Conservation (phyloP, 805 yeast genomes). For the Cyberlindnera americana region DNA sequence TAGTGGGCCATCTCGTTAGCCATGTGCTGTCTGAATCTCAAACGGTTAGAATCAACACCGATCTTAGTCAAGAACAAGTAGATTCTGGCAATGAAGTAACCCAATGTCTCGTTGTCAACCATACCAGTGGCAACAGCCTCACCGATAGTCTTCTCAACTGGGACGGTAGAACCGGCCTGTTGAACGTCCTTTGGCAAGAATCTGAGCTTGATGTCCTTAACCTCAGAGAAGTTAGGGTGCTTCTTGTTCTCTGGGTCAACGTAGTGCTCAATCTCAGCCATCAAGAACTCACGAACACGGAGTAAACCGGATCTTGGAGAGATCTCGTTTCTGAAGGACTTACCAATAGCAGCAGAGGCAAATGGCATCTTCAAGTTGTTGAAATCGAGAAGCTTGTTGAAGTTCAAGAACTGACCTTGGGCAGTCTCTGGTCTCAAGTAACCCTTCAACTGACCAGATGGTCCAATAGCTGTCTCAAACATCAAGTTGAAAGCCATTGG, state of each 20-base stretch:
- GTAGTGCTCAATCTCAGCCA: conserved; percentile 99
- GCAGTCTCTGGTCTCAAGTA: conserved; percentile 98
- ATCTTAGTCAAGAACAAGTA: conserved; percentile 77
- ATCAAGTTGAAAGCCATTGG: conserved; percentile 96
- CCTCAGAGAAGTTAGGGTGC: conserved; percentile 76
- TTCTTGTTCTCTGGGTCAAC: conserved; percentile 89
- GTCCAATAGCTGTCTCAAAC: conserved; percentile 99
- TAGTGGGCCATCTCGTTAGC: conserved; percentile 99
- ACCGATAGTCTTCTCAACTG: conserved; percentile 67
- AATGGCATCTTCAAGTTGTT: conserved; percentile 97
- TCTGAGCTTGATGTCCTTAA: conserved; percentile 65
- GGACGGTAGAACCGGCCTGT: conserved; percentile 74
- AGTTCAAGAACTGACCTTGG: conserved; percentile 97
- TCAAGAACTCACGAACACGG: conserved; percentile 96
- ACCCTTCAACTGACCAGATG: conserved; percentile 95
- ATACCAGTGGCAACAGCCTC: conserved; percentile 85
- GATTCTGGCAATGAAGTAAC: conserved; percentile 94
- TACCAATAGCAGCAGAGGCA: conserved; percentile 99
- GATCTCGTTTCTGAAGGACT: conserved; percentile 97
- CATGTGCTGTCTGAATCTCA: conserved; percentile 99
- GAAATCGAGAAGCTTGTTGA: conserved; percentile 87
- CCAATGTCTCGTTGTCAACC: conserved; percentile 96
- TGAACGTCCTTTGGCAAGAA: conserved; percentile 88
- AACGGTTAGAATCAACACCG: conserved; percentile 80
- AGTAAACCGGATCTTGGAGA: conserved; percentile 97